phyloP scores from a whole-genome alignment of 257 asterid species.

The Haberlea rhodopensis region DNA sequence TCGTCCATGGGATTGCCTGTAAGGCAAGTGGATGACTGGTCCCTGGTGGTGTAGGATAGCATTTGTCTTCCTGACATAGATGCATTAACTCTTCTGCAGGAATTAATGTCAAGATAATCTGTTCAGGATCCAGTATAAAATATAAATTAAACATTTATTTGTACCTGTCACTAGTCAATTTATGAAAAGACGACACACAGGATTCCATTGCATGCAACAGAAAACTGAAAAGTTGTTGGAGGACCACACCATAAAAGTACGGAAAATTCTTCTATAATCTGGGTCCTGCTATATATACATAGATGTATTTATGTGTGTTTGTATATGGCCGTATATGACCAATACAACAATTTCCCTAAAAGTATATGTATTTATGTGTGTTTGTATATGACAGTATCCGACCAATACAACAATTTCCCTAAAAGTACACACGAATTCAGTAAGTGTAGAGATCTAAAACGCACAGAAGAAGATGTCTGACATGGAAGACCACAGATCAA shows the following conservation, averaged over 20 bases:
- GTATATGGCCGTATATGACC: too few species aligned
- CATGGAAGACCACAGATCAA: neutral
- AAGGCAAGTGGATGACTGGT: constrained; percentile 20
- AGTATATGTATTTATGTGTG: too few species aligned
- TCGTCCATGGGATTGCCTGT: constrained; percentile 38
- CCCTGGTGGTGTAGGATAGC: neutral
- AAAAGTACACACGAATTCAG: neutral
- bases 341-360: too few species aligned
- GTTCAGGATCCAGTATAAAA: too few species aligned
- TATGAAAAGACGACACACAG: neutral
- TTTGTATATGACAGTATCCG: too few species aligned
- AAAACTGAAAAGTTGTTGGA: too few species aligned
- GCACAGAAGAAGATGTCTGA: neutral
- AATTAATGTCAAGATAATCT: neutral
- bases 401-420: too few species aligned
- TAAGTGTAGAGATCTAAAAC: neutral
- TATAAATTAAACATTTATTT: neutral
- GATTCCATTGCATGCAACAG: too few species aligned
- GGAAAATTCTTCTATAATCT: too few species aligned
- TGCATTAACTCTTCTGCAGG: constrained; percentile 23
- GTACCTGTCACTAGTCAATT: neutral
- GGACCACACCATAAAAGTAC: too few species aligned
- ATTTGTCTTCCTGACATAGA: constrained; percentile 26
- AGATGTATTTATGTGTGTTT: too few species aligned
- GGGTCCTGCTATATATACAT: too few species aligned